Evolutionary conservation across 257 asterid species (phyloP).

Genomic region (Solanum pimpinellifolium): DNA sequence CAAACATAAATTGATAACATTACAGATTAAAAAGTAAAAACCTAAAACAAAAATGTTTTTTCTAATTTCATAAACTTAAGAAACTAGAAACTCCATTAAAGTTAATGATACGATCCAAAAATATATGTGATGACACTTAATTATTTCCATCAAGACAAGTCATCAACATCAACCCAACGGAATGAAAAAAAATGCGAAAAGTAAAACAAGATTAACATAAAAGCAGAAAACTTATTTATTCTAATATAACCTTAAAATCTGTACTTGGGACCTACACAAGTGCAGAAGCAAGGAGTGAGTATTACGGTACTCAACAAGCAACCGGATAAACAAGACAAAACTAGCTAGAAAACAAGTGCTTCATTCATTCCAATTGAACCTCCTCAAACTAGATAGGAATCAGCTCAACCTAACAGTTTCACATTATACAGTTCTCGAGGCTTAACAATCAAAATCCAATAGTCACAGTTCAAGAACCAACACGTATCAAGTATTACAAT

Average conservation of each 20-base stretch:
- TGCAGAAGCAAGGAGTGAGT: neutral
- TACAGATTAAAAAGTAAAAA: no score
- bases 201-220: neutral
- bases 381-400: neutral
- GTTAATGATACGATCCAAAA: neutral
- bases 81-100: neutral
- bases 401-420: neutral
- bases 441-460: neutral
- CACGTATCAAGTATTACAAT: neutral
- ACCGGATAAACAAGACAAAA: neutral
- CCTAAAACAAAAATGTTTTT: neutral
- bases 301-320: neutral
- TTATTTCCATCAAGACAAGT: neutral
- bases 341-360: neutral
- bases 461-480: neutral
- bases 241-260: neutral
- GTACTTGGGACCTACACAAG: neutral
- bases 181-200: no score
- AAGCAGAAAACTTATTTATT: neutral
- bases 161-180: neutral
- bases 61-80: neutral
- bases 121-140: neutral
- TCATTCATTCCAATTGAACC: neutral
- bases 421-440: neutral
- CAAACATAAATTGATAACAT: neutral